Conservation (phyloP, 202 grass and related monocot genomes). For the Bolboschoenoplectus hybrid region DNA sequence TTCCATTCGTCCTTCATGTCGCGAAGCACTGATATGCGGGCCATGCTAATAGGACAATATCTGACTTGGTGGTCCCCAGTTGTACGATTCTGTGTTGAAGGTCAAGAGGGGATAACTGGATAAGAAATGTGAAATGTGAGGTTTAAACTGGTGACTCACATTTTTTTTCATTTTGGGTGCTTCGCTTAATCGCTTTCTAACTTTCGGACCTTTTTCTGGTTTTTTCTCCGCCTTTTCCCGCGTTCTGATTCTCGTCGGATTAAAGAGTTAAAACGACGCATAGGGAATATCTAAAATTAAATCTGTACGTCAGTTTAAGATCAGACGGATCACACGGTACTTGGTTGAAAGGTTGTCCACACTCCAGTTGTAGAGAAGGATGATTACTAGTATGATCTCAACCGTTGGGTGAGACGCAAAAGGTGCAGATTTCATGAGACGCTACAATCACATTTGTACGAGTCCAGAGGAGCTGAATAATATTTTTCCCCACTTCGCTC, state of each 20-base stretch:
- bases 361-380: neutral
- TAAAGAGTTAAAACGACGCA: neutral
- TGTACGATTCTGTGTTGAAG: neutral
- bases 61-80: neutral
- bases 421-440: neutral
- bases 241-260: neutral
- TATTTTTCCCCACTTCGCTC: neutral
- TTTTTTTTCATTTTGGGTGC: neutral
- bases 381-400: too few relatives aligned
- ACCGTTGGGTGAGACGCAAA: neutral
- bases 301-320: neutral
- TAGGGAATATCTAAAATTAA: neutral
- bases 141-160: neutral
- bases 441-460: neutral
- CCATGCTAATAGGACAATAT: neutral
- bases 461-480: neutral
- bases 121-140: neutral
- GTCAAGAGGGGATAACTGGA: neutral
- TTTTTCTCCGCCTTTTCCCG: constrained; percentile 27
- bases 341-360: neutral
- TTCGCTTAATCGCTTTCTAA: constrained; percentile 34
- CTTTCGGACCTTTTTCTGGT: constrained; percentile 31
- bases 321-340: neutral
- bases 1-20: neutral
- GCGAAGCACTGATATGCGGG: neutral